phyloP scores from a whole-genome alignment of 2,329 filamentous ascomycete species.

The Tricladium varicosporioides region DNA sequence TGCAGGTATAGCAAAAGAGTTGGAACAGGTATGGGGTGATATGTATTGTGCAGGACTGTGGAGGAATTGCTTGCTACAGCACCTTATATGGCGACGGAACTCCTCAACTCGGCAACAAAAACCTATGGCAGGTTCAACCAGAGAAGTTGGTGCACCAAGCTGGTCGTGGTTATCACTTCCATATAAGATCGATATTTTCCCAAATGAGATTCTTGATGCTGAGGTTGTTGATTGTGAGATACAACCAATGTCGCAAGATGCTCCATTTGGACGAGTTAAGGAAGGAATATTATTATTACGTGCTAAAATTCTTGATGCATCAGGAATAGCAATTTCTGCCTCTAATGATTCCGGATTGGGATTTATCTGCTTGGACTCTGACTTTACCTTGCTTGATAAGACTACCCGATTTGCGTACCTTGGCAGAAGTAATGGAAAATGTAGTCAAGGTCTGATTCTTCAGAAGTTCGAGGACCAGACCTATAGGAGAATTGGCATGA shows the following conservation, averaged over 20 bases:
- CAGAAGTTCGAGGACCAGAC: too few relatives aligned
- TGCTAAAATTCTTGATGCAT: too few relatives aligned
- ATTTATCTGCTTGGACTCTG: too few relatives aligned
- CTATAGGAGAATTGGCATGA: too few relatives aligned
- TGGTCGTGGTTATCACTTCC: background rate
- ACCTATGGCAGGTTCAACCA: too few relatives aligned
- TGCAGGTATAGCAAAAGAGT: slow-evolving; percentile 7
- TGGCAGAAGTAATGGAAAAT: too few relatives aligned
- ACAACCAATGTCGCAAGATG: background rate
- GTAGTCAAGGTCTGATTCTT: too few relatives aligned
- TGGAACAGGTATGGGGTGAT: background rate
- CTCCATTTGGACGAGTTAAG: background rate
- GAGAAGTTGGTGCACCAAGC: background rate
- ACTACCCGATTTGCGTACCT: too few relatives aligned
- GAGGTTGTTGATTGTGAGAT: background rate
- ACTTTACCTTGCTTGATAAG: too few relatives aligned
- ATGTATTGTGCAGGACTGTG: slow-evolving; percentile 3
- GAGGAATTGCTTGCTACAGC: background rate
- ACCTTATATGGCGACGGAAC: background rate
- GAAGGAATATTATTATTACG: background rate
- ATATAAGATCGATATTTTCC: background rate
- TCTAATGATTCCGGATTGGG: too few relatives aligned
- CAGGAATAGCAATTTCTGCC: too few relatives aligned
- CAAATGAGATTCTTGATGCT: background rate
- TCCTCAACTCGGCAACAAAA: too few relatives aligned